Evolutionary conservation across 2,329 filamentous ascomycete genomes (phyloP), one percentile per base, ranked within the genome.

Genomic region (Grosmannia huntii): DNA sequence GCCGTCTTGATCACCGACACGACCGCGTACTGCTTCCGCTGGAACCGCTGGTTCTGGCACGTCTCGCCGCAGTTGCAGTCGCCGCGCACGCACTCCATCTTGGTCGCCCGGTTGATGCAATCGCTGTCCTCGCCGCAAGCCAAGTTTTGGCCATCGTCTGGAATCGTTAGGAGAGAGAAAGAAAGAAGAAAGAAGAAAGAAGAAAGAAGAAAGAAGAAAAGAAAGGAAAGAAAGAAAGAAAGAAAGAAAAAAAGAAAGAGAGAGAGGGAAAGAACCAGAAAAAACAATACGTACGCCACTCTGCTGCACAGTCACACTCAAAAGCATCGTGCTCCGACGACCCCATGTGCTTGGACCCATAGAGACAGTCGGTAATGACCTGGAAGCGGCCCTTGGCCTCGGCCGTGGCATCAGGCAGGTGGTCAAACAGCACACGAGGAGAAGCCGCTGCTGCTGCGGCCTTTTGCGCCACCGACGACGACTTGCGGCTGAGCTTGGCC

Each of bases 1-100:
- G 96, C 91, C 0, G 94, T 97, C 71, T 95, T 92, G 77, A 99
- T 95, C 66, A 99, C 92, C 2, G 90, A 87, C 60, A 99, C 94
- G 65, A 88, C 75, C 67, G 92, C 91, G 68, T 94, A 97, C 66
- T 95, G 83, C 71, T 86, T 91, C 65, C 84, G 86, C 71, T 95
- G 89, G 67, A 99, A 97, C 61, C 94, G 86, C 71, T 96, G 90
- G 68, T 99, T 99, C 70, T 95, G 89, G 71, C 94, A 99, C 54
- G 83, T 83, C 44, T 83, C 76, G 57, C 91, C 91, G 71, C 94
- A 99, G 68, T 90, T 89, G 72, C 91, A 94, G 64, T 91, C 87
- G 61, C 83, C 83, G 62, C 80, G 77, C 41, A 89, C 80, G 70
- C 94, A 99, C 74, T 99, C 94, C 83, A 97, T 96, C 72, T 96